phyloP scores from a whole-genome alignment of 164 flowering plant genomes.

The Vitis rupestris region DNA sequence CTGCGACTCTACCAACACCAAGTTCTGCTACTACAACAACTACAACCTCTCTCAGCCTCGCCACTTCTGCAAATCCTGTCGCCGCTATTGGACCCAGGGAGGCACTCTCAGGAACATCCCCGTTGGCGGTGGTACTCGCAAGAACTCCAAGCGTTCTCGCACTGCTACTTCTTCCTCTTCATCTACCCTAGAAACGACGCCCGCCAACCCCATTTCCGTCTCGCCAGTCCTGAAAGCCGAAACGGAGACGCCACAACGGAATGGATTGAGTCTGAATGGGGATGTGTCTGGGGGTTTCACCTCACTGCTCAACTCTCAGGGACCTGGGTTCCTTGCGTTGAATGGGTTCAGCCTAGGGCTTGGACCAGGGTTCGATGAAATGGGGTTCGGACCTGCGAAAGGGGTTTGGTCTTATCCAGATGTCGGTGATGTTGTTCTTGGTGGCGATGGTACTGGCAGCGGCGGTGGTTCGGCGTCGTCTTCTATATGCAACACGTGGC shows the following conservation, averaged over 20 bases:
- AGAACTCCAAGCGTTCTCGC: slow-evolving; percentile 45
- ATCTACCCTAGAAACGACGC: background rate
- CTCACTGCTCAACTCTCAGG: slow-evolving; percentile 27
- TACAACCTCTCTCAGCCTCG: slow-evolving; percentile 74
- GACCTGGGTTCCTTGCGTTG: slow-evolving; percentile 29
- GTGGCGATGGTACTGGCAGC: slow-evolving; percentile 2
- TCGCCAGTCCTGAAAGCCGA: slow-evolving; percentile 1
- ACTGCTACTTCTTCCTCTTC: slow-evolving; percentile 6
- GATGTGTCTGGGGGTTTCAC: slow-evolving; percentile 23
- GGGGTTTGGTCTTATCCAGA: slow-evolving; percentile 22
- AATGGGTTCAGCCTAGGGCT: slow-evolving; percentile 32
- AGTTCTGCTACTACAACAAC: slow-evolving; percentile 81
- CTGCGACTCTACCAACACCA: slow-evolving; percentile 61
- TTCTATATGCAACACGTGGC: slow-evolving; percentile 29
- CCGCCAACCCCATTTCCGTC: slow-evolving; percentile 8
- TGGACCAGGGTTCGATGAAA: slow-evolving; percentile 25
- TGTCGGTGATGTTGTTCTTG: slow-evolving; percentile 16
- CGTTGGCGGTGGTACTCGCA: slow-evolving; percentile 61
- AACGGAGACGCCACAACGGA: background rate
- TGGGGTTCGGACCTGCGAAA: slow-evolving; percentile 23
- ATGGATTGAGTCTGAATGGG: slow-evolving; percentile 10
- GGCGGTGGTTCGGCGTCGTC: slow-evolving; percentile 4
- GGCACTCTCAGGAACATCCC: slow-evolving; percentile 73
- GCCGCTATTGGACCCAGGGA: slow-evolving; percentile 72
- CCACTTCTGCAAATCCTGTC: slow-evolving; percentile 64